These are phyloP conservation scores for Aegle marmelos DNA, from an alignment of 345 rosid species.

Conservation along the genomic window DNA sequence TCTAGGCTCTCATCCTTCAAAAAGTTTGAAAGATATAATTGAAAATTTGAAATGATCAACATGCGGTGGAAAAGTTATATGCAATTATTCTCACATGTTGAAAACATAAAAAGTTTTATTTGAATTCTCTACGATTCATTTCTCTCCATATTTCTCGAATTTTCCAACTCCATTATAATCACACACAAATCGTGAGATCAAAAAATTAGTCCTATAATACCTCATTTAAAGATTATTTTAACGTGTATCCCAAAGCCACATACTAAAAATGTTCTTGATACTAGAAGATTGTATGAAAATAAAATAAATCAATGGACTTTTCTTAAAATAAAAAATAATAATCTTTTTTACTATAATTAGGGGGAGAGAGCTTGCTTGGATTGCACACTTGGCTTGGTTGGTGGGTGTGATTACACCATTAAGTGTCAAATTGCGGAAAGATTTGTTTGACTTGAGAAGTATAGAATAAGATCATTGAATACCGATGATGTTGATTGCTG, in stretches of 20 bases:
- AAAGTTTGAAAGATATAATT: too few relatives aligned
- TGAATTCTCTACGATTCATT: too few relatives aligned
- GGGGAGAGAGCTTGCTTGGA: neutral
- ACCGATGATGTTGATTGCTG: neutral
- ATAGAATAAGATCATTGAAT: neutral
- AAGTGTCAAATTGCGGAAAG: neutral
- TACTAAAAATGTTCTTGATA: neutral
- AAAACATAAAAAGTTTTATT: too few relatives aligned
- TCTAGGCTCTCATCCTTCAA: too few relatives aligned
- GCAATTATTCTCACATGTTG: too few relatives aligned
- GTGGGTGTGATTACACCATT: neutral
- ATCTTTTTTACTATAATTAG: neutral
- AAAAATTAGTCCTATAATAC: too few relatives aligned
- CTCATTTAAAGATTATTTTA: neutral
- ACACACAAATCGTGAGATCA: too few relatives aligned
- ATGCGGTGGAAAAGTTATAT: too few relatives aligned
- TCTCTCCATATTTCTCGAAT: too few relatives aligned
- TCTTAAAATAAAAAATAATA: too few relatives aligned
- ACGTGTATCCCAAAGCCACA: neutral
- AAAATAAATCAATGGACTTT: neutral
- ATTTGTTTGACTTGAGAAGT: neutral
- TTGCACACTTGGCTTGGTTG: slow-evolving; percentile 14
- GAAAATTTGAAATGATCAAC: too few relatives aligned
- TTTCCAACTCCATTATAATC: too few relatives aligned
- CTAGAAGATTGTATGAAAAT: neutral